Conservation (phyloP, 352 stramenopile species). For the Pythium dissimile region DNA sequence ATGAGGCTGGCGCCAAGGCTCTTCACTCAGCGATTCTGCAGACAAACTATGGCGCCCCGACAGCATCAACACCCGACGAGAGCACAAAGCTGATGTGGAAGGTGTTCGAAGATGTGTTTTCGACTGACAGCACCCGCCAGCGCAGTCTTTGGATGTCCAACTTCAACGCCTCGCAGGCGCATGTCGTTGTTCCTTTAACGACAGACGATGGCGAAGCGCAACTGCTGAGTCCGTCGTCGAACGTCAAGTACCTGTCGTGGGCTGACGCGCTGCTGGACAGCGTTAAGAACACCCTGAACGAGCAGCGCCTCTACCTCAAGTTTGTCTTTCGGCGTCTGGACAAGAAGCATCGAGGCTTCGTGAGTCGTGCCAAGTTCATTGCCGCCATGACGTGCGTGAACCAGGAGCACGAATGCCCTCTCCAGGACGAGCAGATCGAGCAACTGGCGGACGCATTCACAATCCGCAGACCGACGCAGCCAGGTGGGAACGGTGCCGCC, state of each 20-base stretch:
- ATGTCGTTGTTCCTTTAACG: conserved; percentile 26
- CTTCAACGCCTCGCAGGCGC: conserved; percentile 50
- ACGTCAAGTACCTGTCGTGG: conserved; percentile 49
- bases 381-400: conserved; percentile 75
- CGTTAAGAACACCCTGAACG: conserved; percentile 69
- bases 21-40: conserved; percentile 65
- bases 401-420: conserved; percentile 56
- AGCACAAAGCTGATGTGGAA: conserved; percentile 52
- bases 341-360: conserved; percentile 54
- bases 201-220: conserved; percentile 36
- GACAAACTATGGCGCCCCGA: conserved; percentile 51
- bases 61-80: conserved; percentile 32
- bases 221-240: conserved; percentile 20
- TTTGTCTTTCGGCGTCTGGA: conserved; percentile 78
- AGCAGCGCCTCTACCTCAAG: conserved; percentile 80
- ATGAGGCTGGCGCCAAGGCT: conserved; percentile 41
- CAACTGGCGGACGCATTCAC: conserved; percentile 64
- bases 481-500: not conserved
- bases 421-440: conserved; percentile 58
- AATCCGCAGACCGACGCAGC: conserved; percentile 11
- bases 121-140: conserved; percentile 59
- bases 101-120: conserved; percentile 82
- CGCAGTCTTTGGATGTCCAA: conserved; percentile 58
- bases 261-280: conserved; percentile 64
- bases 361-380: conserved; percentile 70